These are phyloP conservation scores for Vitrella brassicaformis DNA, from an alignment of 73 alveolate species.

Conservation along the genomic window DNA sequence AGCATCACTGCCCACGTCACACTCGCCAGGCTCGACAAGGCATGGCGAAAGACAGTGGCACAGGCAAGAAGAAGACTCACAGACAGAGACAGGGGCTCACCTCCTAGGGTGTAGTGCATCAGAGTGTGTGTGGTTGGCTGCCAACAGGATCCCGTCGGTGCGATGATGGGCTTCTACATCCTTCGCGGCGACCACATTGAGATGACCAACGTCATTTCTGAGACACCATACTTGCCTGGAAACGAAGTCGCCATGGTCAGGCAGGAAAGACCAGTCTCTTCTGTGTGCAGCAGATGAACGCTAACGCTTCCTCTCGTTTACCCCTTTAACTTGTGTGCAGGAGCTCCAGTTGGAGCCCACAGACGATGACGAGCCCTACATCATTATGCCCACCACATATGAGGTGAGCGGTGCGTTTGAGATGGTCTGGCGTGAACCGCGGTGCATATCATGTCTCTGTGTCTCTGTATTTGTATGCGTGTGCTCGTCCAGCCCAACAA, in stretches of 20 bases:
- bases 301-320: not conserved
- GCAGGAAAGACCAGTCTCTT: not conserved
- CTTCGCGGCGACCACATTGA: conserved; percentile 21
- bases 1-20: conserved; percentile 32
- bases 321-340: not conserved
- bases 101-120: no score
- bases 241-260: conserved; percentile 46
- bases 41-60: conserved; percentile 48
- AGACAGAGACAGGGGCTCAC: no score
- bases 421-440: not conserved
- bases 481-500: not conserved
- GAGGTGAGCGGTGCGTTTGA: conserved; percentile 8
- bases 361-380: conserved; percentile 66
- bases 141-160: conserved; percentile 43
- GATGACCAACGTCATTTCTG: not conserved
- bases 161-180: conserved; percentile 53
- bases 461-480: not conserved
- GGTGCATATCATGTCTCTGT: not conserved
- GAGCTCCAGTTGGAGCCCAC: conserved; percentile 27
- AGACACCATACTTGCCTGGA: conserved; percentile 61
- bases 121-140: no score
- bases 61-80: not conserved
- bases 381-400: conserved; percentile 68
- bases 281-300: not conserved
- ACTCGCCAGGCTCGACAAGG: conserved; percentile 47